Conservation (phyloP, 2,329 filamentous ascomycete species). For the Curvularia sp. region DNA sequence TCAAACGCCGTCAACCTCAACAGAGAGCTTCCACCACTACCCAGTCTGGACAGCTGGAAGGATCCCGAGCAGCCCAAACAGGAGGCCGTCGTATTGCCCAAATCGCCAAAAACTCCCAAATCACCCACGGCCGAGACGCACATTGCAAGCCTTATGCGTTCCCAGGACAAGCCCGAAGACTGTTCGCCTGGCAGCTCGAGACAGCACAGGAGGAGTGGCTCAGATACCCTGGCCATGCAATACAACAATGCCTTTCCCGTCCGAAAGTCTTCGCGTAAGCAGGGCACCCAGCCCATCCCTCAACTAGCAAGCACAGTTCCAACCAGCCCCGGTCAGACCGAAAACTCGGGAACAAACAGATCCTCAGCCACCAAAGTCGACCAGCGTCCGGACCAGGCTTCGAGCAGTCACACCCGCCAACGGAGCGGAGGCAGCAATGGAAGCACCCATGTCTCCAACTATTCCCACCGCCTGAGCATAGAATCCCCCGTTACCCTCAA, state of each 20-base stretch:
- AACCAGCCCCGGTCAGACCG: slow-evolving; percentile 12
- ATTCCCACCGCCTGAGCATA: slow-evolving; percentile 44
- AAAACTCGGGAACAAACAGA: slow-evolving; percentile 37
- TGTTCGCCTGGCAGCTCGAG: slow-evolving; percentile 38
- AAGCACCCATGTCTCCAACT: slow-evolving; percentile 40
- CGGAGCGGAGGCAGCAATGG: slow-evolving; percentile 30
- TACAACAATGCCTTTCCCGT: slow-evolving; percentile 29
- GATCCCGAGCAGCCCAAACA: slow-evolving; percentile 26
- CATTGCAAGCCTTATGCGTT: slow-evolving; percentile 48
- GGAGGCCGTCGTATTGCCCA: slow-evolving; percentile 26
- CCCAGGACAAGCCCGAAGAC: slow-evolving; percentile 37
- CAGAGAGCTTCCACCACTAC: slow-evolving; percentile 56
- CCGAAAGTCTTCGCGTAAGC: slow-evolving; percentile 26
- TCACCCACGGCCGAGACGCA: slow-evolving; percentile 36
- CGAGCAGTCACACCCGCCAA: slow-evolving; percentile 26
- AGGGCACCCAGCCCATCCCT: slow-evolving; percentile 16
- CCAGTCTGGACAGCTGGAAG: slow-evolving; percentile 53
- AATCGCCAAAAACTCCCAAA: slow-evolving; percentile 28
- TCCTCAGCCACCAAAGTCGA: slow-evolving; percentile 33
- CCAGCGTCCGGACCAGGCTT: slow-evolving; percentile 23
- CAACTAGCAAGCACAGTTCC: slow-evolving; percentile 22
- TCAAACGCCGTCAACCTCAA: slow-evolving; percentile 51
- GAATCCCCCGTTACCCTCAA: slow-evolving; percentile 25
- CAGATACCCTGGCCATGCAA: slow-evolving; percentile 38
- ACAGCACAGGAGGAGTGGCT: slow-evolving; percentile 39